phyloP scores from a whole-genome alignment of 768 basidiomycete species.

The Galerina sulciceps region DNA sequence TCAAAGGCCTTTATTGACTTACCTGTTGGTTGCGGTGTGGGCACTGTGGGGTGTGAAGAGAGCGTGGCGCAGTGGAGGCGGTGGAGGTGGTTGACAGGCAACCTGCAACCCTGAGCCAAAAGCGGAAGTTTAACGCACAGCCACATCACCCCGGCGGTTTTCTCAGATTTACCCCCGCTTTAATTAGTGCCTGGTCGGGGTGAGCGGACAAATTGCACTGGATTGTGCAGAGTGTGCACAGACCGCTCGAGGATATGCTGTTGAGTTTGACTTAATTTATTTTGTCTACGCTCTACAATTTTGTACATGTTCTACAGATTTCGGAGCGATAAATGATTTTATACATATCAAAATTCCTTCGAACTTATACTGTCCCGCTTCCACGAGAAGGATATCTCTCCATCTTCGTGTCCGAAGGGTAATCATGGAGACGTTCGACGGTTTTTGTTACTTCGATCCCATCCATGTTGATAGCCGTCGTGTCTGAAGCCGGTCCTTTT shows the following conservation, averaged over 20 bases:
- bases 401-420: neutral
- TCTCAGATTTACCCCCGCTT: no score
- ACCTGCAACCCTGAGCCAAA: neutral
- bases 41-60: neutral
- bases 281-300: neutral
- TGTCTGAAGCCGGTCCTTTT: neutral
- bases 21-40: neutral
- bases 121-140: slow-evolving; percentile 2
- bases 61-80: neutral
- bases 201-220: no score
- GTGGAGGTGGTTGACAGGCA: slow-evolving; percentile 12
- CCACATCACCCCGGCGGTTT: neutral
- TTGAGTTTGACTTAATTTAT: neutral
- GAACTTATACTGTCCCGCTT: neutral
- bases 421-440: slow-evolving; percentile 6
- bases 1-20: neutral
- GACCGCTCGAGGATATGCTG: no score
- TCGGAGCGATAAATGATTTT: no score
- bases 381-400: neutral
- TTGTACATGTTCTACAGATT: neutral
- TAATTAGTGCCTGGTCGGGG: no score
- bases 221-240: no score
- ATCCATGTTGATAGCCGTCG: neutral
- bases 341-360: no score
- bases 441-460: slow-evolving; percentile 15